phyloP scores from a whole-genome alignment of 371 early-diverging fungal genomes.

The Smittium culicis region DNA sequence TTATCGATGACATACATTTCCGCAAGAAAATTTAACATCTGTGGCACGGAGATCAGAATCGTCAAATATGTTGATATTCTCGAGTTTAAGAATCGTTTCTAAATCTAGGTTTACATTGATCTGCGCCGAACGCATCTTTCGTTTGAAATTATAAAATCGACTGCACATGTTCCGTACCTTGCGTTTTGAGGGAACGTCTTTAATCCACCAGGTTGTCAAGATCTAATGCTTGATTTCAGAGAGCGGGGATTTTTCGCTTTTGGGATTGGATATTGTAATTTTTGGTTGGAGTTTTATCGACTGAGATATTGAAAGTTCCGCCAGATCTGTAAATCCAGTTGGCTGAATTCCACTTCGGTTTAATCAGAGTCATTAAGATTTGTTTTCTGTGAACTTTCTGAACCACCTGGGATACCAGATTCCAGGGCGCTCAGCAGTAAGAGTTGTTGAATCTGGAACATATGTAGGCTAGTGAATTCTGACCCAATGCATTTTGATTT shows the following conservation, averaged over 20 bases:
- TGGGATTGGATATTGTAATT: background rate
- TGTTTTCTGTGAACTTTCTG: background rate
- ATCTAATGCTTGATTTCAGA: background rate
- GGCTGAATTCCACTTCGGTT: conserved; percentile 4
- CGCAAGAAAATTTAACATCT: background rate
- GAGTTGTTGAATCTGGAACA: conserved; percentile 12
- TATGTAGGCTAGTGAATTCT: conserved; percentile 22
- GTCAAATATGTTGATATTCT: background rate
- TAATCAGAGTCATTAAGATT: conserved; percentile 6
- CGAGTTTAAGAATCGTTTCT: background rate
- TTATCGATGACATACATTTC: background rate
- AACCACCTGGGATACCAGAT: background rate
- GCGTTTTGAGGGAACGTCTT: background rate
- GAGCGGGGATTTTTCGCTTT: background rate
- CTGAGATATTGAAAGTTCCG: background rate
- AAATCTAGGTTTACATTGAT: background rate
- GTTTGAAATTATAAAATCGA: background rate
- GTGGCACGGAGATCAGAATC: background rate
- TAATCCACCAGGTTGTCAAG: background rate
- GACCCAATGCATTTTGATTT: conserved; percentile 19
- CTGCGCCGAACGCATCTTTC: background rate
- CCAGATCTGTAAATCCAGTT: background rate
- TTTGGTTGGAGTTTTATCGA: background rate
- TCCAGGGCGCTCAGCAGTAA: background rate
- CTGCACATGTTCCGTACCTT: background rate